Base-by-base conservation (phyloP, 495 filamentous ascomycete species). In the Podospora pseudopauciseta region DNA sequence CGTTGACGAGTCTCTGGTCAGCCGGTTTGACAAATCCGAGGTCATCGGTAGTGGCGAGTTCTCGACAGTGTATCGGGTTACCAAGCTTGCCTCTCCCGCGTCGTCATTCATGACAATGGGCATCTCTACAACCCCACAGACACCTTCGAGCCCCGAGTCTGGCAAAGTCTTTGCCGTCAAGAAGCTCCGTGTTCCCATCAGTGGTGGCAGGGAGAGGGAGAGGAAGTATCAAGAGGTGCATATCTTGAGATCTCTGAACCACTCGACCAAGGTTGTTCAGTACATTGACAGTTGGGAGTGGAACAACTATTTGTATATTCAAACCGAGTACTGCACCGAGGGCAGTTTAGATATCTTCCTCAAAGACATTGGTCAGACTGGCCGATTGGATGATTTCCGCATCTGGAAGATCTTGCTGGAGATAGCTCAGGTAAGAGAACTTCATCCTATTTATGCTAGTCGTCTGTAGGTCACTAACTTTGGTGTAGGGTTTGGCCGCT, bases 351-450 rank as follows among this genome's bases (percentile, higher is more conserved):
- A 95, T 75, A 79, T 87, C 1, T 97, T 97, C 75, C 85, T 98
- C 13, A 81, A 85, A 11, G 84, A 90, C 64, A 88, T 91, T 68
- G 95, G 95, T 5, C 81, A 88, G 63, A 92, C 90, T 75, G 93
- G 91, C 60, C 87, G 94, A 71, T 78, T 99, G 65, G 95, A 99
- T 81, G 95, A 98, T 75, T 99, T 98, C 77, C 85, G 95, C 28
- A 96, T 98, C 72, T 99, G 95, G 95, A 99, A 99, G 79, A 93
- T 98, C 56, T 80, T 97, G 69, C 84, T 96, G 9, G 95, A 99
- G 74, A 71, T 95, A 53, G 84, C 88, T 70, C 80, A 89, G 82
- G 92, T 94, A 85, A 78, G 39, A 49, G 39, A 49, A 49, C 87
- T 83, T 54, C 15, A 7, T 68, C n/a, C 11, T 5, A n/a, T 53